These are phyloP conservation scores for Haematococcus lacustris DNA, from an alignment of 139 green algal genomes.

Conservation along the genomic window DNA sequence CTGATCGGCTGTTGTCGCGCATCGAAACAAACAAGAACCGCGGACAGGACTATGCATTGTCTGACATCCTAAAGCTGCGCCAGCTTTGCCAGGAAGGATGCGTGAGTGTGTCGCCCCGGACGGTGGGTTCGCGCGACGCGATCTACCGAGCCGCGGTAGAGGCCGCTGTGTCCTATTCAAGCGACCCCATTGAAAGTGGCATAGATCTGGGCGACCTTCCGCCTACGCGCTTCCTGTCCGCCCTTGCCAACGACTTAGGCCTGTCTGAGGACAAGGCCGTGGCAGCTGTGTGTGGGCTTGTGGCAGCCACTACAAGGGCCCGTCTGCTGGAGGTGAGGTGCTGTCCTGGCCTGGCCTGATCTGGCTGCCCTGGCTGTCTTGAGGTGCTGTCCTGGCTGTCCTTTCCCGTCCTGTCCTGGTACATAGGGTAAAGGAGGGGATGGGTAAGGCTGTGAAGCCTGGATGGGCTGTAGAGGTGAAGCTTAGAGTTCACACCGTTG, in stretches of 20 bases:
- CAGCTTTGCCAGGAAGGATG: constrained; percentile 32
- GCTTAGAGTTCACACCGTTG: no score
- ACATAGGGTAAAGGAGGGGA: no score
- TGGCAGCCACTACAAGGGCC: constrained; percentile 13
- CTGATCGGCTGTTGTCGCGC: constrained; percentile 13
- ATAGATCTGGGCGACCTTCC: constrained; percentile 6
- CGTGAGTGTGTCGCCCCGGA: constrained; percentile 29
- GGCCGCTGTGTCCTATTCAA: constrained; percentile 21
- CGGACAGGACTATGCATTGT: constrained; percentile 29
- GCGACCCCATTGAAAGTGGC: constrained; percentile 1
- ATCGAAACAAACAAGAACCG: constrained; percentile 27
- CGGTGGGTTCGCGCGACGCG: constrained; percentile 32
- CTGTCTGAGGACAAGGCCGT: constrained; percentile 28
- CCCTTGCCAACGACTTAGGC: constrained; percentile 25
- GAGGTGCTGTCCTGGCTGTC: no score
- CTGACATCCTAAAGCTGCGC: constrained; percentile 33
- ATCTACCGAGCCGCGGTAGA: constrained; percentile 41
- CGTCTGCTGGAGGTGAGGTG: constrained; percentile 35
- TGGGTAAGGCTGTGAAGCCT: no score
- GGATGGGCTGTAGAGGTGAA: no score
- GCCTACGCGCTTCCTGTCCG: constrained; percentile 18
- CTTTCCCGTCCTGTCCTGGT: no score
- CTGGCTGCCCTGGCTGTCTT: no score
- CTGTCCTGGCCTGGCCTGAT: no score
- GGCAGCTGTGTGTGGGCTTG: constrained; percentile 7